phyloP scores from a whole-genome alignment of 1,284 basidiomycete species.

The Singerocomus inundabilis region DNA sequence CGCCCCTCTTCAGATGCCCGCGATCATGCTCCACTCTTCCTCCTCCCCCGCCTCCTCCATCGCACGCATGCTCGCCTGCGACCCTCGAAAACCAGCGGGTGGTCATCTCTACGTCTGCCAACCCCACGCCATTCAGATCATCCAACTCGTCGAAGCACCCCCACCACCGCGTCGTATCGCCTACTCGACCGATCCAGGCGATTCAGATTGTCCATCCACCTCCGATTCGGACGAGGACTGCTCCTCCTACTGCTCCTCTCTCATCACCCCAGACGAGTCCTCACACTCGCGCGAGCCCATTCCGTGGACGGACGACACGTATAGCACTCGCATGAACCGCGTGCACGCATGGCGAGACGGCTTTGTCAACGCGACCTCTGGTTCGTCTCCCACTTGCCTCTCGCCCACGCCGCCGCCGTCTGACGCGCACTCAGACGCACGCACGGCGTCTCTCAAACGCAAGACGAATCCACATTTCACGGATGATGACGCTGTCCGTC shows the following conservation, averaged over 20 bases:
- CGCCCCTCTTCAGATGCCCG: conserved; percentile 7
- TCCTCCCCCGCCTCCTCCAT: conserved; percentile 31
- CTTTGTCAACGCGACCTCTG: conserved; percentile 36
- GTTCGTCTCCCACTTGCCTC: conserved; percentile 28
- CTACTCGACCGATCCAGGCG: no score
- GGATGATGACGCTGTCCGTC: conserved; percentile 48
- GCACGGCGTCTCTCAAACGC: conserved; percentile 26
- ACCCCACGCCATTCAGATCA: conserved; percentile 59
- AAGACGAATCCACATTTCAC: conserved; percentile 25
- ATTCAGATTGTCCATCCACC: conserved; percentile 39
- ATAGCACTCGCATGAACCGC: conserved; percentile 50
- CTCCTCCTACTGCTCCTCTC: conserved; percentile 69
- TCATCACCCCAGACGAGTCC: conserved; percentile 33
- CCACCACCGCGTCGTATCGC: conserved; percentile 49
- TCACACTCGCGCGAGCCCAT: conserved; percentile 20
- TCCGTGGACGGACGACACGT: conserved; percentile 48
- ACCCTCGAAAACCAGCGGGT: conserved; percentile 36
- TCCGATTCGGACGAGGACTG: conserved; percentile 44
- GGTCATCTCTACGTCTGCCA: conserved; percentile 50
- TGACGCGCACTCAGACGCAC: conserved; percentile 14
- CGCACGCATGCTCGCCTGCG: conserved; percentile 31
- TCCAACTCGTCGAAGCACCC: conserved; percentile 68
- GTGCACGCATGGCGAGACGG: conserved; percentile 64
- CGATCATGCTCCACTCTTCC: conserved; percentile 31
- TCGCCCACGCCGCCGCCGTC: conserved; percentile 1